Base-by-base conservation (phyloP, 192 early-diverging fungal species). In the Pilaira anomala region DNA sequence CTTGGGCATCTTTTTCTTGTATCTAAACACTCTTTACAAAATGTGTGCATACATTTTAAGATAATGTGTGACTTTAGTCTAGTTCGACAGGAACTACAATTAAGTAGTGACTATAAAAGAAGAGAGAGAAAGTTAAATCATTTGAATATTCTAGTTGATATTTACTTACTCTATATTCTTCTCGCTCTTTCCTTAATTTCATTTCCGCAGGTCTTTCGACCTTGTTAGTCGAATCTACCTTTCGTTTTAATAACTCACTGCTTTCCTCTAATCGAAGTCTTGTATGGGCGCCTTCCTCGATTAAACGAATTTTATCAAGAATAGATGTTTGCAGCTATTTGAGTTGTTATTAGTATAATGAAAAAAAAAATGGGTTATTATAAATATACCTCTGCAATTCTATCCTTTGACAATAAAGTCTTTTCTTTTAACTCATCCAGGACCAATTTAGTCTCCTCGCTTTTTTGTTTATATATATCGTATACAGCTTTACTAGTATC, bases 21-120 rank as follows among this genome's bases (percentile, higher is more conserved):
- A 60, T 96, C 91, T 52, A 98, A 83, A 65, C 96, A 98, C 39
- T 80, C 78, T 63, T 92, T 91, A 77, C 96, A 98, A 73, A 97
- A 98, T 22, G 89, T 89, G 64, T 98, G 96, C 94, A 96, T 96
- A 72, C 96, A 98, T 29, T 89, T 83, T 60, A 83, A 30, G 3
- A 98, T 75, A 4, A 88, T 81, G 73, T 94, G 92, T 22, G 85
- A 85, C 67, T 96, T 96, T 75, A 97, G 92, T 63, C 91, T 84
- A 22, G 76, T 83, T 58, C 84, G 82, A 76, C 96, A 98, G 33
- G 90, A 87, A 29, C 86, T 84, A 67, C 96, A 98, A 66, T 93
- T 96, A 40, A 96, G 81, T 41, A 97, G 70, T n/a, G 86, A 82
- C 85, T 93, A 54, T n/a, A 53, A 48, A n/a, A 62, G 60, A 30